Conservation (phyloP, 2,329 filamentous ascomycete genomes). For the Graphium sp. region DNA sequence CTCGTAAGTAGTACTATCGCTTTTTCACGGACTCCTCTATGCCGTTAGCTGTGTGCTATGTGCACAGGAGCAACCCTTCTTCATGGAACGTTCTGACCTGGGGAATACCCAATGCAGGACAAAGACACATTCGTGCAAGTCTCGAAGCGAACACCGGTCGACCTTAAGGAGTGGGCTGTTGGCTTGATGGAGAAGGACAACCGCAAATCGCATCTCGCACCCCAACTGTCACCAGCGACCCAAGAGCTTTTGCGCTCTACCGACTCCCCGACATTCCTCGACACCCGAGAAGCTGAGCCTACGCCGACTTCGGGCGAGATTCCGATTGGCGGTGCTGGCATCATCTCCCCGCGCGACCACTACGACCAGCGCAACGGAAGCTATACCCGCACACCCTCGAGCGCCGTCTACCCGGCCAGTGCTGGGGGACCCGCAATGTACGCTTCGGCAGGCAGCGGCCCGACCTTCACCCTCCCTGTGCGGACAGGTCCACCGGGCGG, state of each 20-base stretch:
- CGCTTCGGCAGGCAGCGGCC: slow-evolving; percentile 19
- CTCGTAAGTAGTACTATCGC: slow-evolving; percentile 61
- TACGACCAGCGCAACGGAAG: slow-evolving; percentile 18
- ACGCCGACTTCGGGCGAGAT: slow-evolving; percentile 61
- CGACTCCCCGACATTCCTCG: slow-evolving; percentile 35
- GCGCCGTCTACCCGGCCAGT: slow-evolving; percentile 16
- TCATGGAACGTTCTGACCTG: no score
- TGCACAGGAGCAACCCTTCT: slow-evolving; percentile 9
- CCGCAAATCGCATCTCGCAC: slow-evolving; percentile 81
- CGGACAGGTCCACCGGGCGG: slow-evolving; percentile 43
- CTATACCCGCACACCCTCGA: slow-evolving; percentile 24
- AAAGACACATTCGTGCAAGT: slow-evolving; percentile 90
- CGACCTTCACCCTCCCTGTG: slow-evolving; percentile 46
- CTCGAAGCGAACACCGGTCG: slow-evolving; percentile 88
- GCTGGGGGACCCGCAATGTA: slow-evolving; percentile 11
- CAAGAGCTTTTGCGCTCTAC: slow-evolving; percentile 54
- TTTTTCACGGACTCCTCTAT: no score
- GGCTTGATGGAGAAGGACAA: slow-evolving; percentile 90
- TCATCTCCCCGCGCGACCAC: slow-evolving; percentile 36
- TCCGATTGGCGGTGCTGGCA: slow-evolving; percentile 40
- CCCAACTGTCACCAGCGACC: slow-evolving; percentile 61
- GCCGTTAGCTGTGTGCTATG: no score
- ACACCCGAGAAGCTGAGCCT: slow-evolving; percentile 24
- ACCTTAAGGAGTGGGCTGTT: slow-evolving; percentile 85
- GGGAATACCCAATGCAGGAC: slow-evolving; percentile 38